These are phyloP conservation scores for Cucurbita argyrosperma DNA, from an alignment of 306 rosid species.

Conservation along the genomic window DNA sequence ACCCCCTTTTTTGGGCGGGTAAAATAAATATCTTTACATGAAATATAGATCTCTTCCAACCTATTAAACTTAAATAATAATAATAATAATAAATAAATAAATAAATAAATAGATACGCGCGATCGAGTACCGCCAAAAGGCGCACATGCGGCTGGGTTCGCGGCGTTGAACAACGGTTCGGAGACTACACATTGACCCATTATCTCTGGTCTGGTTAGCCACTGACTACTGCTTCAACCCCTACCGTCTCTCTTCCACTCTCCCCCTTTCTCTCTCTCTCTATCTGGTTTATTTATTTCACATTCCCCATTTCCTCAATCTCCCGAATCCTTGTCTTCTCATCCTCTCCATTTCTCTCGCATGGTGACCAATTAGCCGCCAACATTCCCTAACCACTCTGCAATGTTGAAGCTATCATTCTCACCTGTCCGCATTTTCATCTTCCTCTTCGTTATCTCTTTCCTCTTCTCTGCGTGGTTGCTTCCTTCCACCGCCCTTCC, in stretches of 20 bases:
- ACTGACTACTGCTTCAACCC: background rate
- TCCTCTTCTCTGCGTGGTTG: conserved; percentile 20
- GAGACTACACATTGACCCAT: background rate
- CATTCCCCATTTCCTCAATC: background rate
- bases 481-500: conserved; percentile 28
- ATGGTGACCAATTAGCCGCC: background rate
- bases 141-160: background rate
- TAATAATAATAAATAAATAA: too few relatives aligned
- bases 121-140: background rate
- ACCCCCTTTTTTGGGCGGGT: too few relatives aligned
- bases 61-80: too few relatives aligned
- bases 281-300: background rate
- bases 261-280: background rate
- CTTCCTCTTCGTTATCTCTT: conserved; percentile 1
- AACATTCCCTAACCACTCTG: background rate
- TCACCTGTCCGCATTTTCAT: background rate
- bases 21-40: too few relatives aligned
- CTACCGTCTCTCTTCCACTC: too few relatives aligned
- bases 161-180: background rate
- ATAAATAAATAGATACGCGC: too few relatives aligned
- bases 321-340: background rate
- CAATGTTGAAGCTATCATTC: background rate
- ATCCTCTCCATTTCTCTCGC: background rate
- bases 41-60: too few relatives aligned
- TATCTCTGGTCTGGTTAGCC: background rate